Evolutionary conservation across 2,329 filamentous ascomycete genomes (phyloP), one percentile per base, ranked within the genome.

Genomic region (Aspergillus fumigatus): DNA sequence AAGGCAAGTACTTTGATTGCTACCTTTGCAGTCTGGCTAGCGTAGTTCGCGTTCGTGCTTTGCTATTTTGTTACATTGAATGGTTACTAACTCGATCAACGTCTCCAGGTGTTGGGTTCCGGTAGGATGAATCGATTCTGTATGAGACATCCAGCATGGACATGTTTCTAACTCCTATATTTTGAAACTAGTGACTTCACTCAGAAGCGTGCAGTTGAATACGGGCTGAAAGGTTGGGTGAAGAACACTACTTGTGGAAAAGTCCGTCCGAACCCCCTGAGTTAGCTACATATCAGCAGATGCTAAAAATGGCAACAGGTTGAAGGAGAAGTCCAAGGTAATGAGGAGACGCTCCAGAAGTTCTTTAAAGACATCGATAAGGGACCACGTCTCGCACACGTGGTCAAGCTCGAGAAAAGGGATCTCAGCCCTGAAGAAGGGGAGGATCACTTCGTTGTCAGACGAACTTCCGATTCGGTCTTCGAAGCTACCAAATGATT

Each of bases 241-340:
- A 73, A 70, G 54, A 82, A 82, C 56, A 79, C 76, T 7, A 67
- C 67, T 6, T 75, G 77, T 54, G 77, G 75, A 60, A 73, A 73
- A 64, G 78, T 80, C 49, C 8, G 71, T 59, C 27, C 41, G 11
- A 23, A 11, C 41, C 19, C 40, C 40, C 19, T 43, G 9, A 21
- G 14, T 3, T 38, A 17, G 5, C 14, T 17, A 23, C 35, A 27
- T n/a, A 35, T 11, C 29, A 21, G 7, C 14, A 38, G 19, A 4
- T 25, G 19, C 52, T 49, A 38, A 54, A 10, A 10, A 7, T 51
- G 45, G 19, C 29, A 47, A 55, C 62, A 96, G 90, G 92, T 97
- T 49, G 85, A 90, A 68, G 93, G 93, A 26, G 92, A 97, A 75
- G 92, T 88, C 4, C 93, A 97, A 71, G 92, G 91, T 29, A 79